phyloP scores from a whole-genome alignment of 768 basidiomycete species.

The Termitomyces sp. region DNA sequence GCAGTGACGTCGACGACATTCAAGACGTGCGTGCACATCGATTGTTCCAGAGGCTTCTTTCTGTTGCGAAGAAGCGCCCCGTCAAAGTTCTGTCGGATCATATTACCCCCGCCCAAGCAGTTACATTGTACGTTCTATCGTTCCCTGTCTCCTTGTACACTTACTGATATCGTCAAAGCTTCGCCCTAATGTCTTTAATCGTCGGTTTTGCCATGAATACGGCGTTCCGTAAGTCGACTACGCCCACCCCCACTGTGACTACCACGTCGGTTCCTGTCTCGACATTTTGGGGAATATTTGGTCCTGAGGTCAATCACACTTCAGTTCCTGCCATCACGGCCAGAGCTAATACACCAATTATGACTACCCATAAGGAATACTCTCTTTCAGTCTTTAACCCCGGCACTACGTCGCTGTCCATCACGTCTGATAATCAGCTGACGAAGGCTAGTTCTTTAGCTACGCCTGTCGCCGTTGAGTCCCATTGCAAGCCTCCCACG shows the following conservation, averaged over 20 bases:
- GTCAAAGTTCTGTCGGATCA: conserved; percentile 38
- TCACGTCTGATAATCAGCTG: conserved; percentile 23
- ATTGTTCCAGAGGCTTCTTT: conserved; percentile 45
- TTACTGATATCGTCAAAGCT: conserved; percentile 34
- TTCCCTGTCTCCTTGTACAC: conserved; percentile 12
- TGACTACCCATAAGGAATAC: conserved; percentile 46
- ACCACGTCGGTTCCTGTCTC: conserved; percentile 25
- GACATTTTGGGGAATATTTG: conserved; percentile 41
- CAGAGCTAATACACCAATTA: conserved; percentile 29
- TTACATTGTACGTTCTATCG: conserved; percentile 57
- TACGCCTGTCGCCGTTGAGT: conserved; percentile 3
- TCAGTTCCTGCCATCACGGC: conserved; percentile 28
- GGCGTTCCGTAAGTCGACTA: conserved; percentile 34
- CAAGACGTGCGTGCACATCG: conserved; percentile 42
- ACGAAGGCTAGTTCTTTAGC: conserved; percentile 17
- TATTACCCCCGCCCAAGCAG: conserved; percentile 52
- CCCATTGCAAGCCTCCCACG: conserved; percentile 17
- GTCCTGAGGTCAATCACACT: conserved; percentile 38
- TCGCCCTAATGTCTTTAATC: conserved; percentile 69
- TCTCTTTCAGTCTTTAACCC: conserved; percentile 52
- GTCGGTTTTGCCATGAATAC: conserved; percentile 59
- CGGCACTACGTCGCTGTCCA: conserved; percentile 43
- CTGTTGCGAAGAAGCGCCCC: conserved; percentile 34
- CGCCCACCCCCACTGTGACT: conserved; percentile 32
- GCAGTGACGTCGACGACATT: conserved; percentile 41